Percentiles rank a stretch among this genome's conserved stretches.
Evolutionary conservation across 352 stramenopile genomes (phyloP).

Genomic region (Lagenidium giganteum): DNA sequence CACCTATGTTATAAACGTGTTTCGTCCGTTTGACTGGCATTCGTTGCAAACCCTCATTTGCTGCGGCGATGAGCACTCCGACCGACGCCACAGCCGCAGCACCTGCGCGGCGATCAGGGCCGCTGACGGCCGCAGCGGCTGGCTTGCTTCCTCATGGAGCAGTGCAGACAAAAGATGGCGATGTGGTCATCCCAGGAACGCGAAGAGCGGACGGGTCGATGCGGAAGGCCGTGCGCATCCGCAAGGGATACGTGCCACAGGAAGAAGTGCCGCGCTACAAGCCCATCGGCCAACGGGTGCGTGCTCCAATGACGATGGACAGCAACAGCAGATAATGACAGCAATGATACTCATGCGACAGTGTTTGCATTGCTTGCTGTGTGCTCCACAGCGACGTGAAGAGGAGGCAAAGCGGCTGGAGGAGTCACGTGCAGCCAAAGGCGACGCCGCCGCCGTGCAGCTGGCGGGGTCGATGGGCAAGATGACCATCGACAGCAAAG

Average conservation of each 20-base stretch:
- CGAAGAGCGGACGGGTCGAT: conserved; percentile 63
- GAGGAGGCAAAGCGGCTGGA: too few species aligned
- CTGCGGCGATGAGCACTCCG: background rate
- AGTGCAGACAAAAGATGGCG: conserved; percentile 48
- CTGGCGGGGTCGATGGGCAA: too few species aligned
- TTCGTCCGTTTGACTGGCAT: conserved; percentile 1
- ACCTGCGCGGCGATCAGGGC: too few species aligned
- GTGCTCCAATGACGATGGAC: conserved; percentile 2
- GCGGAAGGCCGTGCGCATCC: conserved; percentile 78
- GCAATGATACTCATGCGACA: too few species aligned
- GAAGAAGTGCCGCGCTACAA: conserved; percentile 83
- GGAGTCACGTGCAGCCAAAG: too few species aligned
- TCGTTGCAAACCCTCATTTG: conserved; percentile 11
- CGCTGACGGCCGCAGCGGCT: too few species aligned
- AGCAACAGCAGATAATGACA: background rate
- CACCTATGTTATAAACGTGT: conserved; percentile 7
- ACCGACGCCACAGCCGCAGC: too few species aligned
- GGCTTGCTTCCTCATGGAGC: conserved; percentile 64
- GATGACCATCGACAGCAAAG: too few species aligned
- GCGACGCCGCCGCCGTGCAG: too few species aligned
- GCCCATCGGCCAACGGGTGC: conserved; percentile 50
- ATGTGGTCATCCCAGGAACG: conserved; percentile 61
- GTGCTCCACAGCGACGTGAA: too few species aligned
- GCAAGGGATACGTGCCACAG: conserved; percentile 73
- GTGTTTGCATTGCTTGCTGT: too few species aligned